Conservation (phyloP, 208 protist species). For the Trypanosoma grayi region DNA sequence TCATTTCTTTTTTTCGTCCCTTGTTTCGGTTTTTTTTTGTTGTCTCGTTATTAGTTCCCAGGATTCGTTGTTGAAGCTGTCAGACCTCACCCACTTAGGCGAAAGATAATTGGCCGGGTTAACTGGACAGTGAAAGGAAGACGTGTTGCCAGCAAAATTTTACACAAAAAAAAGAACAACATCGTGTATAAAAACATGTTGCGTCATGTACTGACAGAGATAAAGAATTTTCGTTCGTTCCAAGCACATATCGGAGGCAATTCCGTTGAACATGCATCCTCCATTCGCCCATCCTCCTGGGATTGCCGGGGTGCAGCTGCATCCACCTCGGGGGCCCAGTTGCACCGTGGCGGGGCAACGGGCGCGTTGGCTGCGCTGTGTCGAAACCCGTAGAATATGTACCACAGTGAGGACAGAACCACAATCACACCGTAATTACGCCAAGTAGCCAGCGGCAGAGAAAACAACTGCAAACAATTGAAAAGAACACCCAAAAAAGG, state of each 20-base stretch:
- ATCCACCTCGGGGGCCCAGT: not conserved
- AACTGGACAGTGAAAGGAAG: no score
- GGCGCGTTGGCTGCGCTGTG: slow-evolving; percentile 5
- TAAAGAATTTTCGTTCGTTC: not conserved
- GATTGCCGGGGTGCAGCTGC: not conserved
- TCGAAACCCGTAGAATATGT: slow-evolving; percentile 22
- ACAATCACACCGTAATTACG: slow-evolving; percentile 29
- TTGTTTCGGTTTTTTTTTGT: not conserved
- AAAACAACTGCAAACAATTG: slow-evolving; percentile 27
- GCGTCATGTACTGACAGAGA: not conserved
- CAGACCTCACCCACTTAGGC: not conserved
- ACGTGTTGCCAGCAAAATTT: no score
- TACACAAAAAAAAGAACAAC: no score
- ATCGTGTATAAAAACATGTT: not conserved
- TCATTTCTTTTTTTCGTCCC: not conserved
- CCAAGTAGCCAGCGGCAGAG: slow-evolving; percentile 23
- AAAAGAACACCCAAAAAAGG: slow-evolving; percentile 24
- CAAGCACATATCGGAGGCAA: not conserved
- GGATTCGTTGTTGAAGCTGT: not conserved
- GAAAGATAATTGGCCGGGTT: no score
- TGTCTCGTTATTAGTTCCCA: slow-evolving; percentile 1
- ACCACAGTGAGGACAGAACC: slow-evolving; percentile 19
- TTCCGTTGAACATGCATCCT: slow-evolving; percentile 4
- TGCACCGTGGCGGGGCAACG: not conserved
- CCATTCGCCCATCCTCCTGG: slow-evolving; percentile 8